Evolutionary conservation across 495 filamentous ascomycete genomes (phyloP).

Genomic region (Xylaria curta): DNA sequence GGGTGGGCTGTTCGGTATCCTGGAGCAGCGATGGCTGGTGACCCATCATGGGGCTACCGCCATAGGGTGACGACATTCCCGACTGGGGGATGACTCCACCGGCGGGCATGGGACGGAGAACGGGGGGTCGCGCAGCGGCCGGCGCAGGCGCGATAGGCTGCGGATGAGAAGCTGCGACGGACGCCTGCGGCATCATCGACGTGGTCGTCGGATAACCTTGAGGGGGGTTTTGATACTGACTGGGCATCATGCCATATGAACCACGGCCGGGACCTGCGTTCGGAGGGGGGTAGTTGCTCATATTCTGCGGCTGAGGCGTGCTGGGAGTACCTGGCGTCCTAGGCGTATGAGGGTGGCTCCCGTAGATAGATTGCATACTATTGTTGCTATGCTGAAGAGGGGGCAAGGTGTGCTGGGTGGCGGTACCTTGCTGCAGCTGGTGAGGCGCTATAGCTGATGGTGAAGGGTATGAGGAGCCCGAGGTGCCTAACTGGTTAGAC

Average conservation of each 20-base stretch:
- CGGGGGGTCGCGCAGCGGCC: constrained; percentile 62
- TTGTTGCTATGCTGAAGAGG: constrained; percentile 70
- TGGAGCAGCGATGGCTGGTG: constrained; percentile 47
- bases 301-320: constrained; percentile 66
- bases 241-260: constrained; percentile 54
- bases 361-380: constrained; percentile 65
- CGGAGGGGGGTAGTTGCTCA: constrained; percentile 66
- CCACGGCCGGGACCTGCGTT: constrained; percentile 61
- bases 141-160: constrained; percentile 76
- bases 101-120: constrained; percentile 67
- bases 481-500: constrained; percentile 44
- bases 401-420: constrained; percentile 69
- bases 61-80: constrained; percentile 57
- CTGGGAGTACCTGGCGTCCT: constrained; percentile 66
- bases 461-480: constrained; percentile 46
- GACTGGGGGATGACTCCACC: constrained; percentile 61
- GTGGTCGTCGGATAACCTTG: constrained; percentile 67
- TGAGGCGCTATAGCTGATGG: constrained; percentile 65
- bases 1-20: constrained; percentile 70
- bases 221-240: constrained; percentile 59
- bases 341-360: constrained; percentile 68
- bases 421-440: constrained; percentile 63
- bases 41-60: constrained; percentile 53
- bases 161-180: constrained; percentile 69
- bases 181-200: constrained; percentile 69